Conservation (phyloP, 352 stramenopile genomes). For the Peronosclerospora sorghi region DNA sequence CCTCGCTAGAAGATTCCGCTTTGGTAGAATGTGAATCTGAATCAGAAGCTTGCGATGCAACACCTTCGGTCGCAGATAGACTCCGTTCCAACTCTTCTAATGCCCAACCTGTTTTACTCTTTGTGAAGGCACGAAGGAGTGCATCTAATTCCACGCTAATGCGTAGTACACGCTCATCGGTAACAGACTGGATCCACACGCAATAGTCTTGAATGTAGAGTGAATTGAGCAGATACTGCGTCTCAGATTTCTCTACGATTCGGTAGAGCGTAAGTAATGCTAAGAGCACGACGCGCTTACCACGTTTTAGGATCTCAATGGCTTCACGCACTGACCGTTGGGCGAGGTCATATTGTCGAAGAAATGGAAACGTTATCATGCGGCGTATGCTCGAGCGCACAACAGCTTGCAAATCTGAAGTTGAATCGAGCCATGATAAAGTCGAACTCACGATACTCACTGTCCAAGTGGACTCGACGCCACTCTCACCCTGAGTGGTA, state of each 20-base stretch:
- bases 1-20: constrained; percentile 15
- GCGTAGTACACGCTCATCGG: constrained; percentile 30
- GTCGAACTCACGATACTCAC: constrained; percentile 90
- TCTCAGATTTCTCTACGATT: constrained; percentile 91
- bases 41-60: constrained; percentile 13
- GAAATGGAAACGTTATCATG: constrained; percentile 93
- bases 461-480: constrained; percentile 95
- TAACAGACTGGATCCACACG: constrained; percentile 70
- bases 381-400: constrained; percentile 72
- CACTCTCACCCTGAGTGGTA: constrained; percentile 90
- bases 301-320: constrained; percentile 67
- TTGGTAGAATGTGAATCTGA: constrained; percentile 4
- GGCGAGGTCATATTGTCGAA: constrained; percentile 87
- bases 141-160: constrained; percentile 27
- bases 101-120: constrained; percentile 63
- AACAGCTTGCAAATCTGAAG: constrained; percentile 41
- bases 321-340: constrained; percentile 77
- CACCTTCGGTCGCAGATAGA: constrained; percentile 28
- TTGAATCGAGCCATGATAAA: constrained; percentile 90
- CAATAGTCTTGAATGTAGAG: constrained; percentile 93
- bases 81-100: constrained; percentile 64
- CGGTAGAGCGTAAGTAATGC: constrained; percentile 85
- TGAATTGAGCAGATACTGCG: constrained; percentile 93
- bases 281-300: constrained; percentile 84
- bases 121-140: constrained; percentile 33